A percentile compares a stretch with the other conserved stretches of the same genome.
Conservation (phyloP, 208 protist species). For the Perkinsela sp. region DNA sequence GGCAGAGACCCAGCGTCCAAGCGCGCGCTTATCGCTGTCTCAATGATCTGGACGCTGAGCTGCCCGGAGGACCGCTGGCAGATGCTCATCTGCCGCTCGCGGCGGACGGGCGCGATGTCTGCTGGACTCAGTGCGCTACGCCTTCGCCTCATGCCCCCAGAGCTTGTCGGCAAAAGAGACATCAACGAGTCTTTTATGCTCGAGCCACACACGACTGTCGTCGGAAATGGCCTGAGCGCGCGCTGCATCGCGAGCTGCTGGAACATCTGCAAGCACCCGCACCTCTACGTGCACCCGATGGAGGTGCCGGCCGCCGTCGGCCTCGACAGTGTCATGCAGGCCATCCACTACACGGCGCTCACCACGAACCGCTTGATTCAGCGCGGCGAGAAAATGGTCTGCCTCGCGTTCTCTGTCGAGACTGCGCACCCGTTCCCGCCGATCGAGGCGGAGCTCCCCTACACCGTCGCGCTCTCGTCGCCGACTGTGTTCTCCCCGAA, state of each 20-base stretch:
- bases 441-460: slow-evolving; percentile 41
- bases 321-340: slow-evolving; percentile 39
- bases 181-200: slow-evolving; percentile 30
- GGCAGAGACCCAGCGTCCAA: slow-evolving; percentile 16
- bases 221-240: slow-evolving; percentile 22
- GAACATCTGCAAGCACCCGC: slow-evolving; percentile 35
- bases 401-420: slow-evolving; percentile 38
- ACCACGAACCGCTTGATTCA: slow-evolving; percentile 17
- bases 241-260: slow-evolving; percentile 31
- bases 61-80: slow-evolving; percentile 54
- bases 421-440: slow-evolving; percentile 47
- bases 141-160: slow-evolving; percentile 15
- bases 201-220: slow-evolving; percentile 15
- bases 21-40: slow-evolving; percentile 37
- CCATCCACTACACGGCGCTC: slow-evolving; percentile 26
- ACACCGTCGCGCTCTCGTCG: slow-evolving; percentile 32
- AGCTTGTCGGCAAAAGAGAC: slow-evolving; percentile 17
- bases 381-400: slow-evolving; percentile 23
- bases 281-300: slow-evolving; percentile 46
- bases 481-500: slow-evolving; percentile 18
- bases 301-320: slow-evolving; percentile 40
- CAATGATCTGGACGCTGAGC: slow-evolving; percentile 39
- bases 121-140: slow-evolving; percentile 29
- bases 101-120: slow-evolving; percentile 44
- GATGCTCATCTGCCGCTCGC: slow-evolving; percentile 55